Base-by-base conservation (phyloP, 1,139 yeast species). In the Pneumocystis jirovecii region DNA sequence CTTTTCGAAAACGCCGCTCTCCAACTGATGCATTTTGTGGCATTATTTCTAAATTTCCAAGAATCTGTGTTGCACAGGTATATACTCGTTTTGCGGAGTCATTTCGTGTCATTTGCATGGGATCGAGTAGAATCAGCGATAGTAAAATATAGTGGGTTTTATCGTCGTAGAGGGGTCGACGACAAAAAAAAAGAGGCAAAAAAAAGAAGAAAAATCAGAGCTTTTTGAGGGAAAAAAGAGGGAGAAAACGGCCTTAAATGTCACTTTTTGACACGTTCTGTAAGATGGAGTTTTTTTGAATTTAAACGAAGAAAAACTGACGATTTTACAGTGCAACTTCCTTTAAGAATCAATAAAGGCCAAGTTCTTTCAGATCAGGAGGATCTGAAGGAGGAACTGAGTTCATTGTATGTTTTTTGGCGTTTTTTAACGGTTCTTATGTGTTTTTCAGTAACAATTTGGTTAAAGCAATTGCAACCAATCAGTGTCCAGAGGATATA, bases 401-500 rank as follows among this genome's bases (percentile, higher is more conserved):
- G 25, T 12, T 15, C 57, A 25, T 50, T 50, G 57, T 50, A 50
- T 50, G 1, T 2, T 50, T 1, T 50, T 50, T 12, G 5, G 21
- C 21, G 10, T 50, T 50, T 25, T 25, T 25, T 31, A 31, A 7
- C 19, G 7, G 40, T 12, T 50, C 31, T 50, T 50, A 50, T 15
- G 21, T 50, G 2, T 12, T 25, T 25, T 10, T 12, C 7, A 50
- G 57, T 50, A 50, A 50, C 12, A 29, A 19, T 25, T 29, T 50
- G 5, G 29, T 25, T 2, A 50, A 50, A 19, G 15, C 57, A 25
- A 50, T 50, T 25, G 31, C 57, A 12, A 1, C 12, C 7, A 50
- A 50, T 25, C 57, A 50, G 12, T 50, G 29, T 50, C 57, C 57
- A 15, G 67, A 65, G 21, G 67, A 63, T 17, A 64, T 65, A 17